Evolutionary conservation across 2,329 filamentous ascomycete genomes (phyloP), one percentile per base, ranked within the genome.

Genomic region (Colletotrichum australisinense): DNA sequence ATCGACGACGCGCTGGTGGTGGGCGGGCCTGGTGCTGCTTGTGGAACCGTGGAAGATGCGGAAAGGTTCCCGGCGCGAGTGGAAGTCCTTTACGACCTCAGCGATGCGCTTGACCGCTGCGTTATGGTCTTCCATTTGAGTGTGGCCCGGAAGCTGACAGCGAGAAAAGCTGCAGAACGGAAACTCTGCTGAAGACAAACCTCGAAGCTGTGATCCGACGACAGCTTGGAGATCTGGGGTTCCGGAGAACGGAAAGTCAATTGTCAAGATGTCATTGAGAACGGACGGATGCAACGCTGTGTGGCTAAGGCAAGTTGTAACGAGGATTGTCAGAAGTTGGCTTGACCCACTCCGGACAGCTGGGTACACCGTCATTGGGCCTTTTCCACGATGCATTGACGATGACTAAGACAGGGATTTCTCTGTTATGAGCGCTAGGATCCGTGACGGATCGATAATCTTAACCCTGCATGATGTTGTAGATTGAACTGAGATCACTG

Each of bases 31-130:
- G 49, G 93, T 95, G 81, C 91, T 94, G 83, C 94, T 95, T 30
- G 93, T 95, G 0, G 92, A 91, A 74, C 93, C 93, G 82, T 95
- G 93, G 77, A 91, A 93, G 79, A 95, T 92, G n/a, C 93, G 88
- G 81, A 94, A 95, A 2, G 92, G 89, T 78, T 85, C 80, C 71
- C 83, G 80, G 8, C 77, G 79, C 3, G 81, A 78, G 65, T 86
- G 79, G 76, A 89, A 89, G 5, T 84, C 78, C 71, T 81, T 80
- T 38, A 89, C 82, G 26, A 84, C 81, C 38, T 80, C 77, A 0
- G 87, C 82, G 59, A 89, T 84, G 66, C 79, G 77, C 22, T 79
- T 74, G n/a, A 89, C 86, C 9, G 83, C 82, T 3, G 79, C 77
- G 26, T 86, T 78, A 77, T 89, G 88, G 24, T 81, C 80, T 26